Base-by-base conservation (phyloP, 2,329 filamentous ascomycete species). In the Apiospora malaysiana region DNA sequence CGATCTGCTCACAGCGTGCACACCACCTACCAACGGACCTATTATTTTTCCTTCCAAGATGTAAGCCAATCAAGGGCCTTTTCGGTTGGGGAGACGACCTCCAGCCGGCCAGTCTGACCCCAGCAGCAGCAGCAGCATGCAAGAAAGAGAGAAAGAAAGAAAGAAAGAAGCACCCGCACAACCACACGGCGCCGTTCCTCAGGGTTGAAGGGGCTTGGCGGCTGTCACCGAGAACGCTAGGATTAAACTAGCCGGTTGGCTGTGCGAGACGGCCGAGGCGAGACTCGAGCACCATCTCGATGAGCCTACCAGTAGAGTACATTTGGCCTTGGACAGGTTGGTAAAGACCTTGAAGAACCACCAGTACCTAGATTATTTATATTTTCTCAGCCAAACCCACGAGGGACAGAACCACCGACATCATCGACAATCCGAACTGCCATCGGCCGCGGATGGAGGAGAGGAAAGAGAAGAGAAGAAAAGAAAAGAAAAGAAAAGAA, bases 251-350 rank as follows among this genome's bases (percentile, higher is more conserved):
- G 56, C 21, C 56, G 56, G 56, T 63, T 40, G 56, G 56, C 56
- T 63, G 56, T 63, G 56, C 56, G 56, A 63, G 56, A 63, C 27
- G 56, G 56, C 21, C 56, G 56, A n/a, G 56, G 56, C 56, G 56
- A 63, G 56, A 63, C 56, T 40, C 56, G 32, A 63, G 56, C 56
- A 40, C 27, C 56, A 63, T 63, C 56, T 63, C 56, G 56, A 63
- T 63, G 56, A 21, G 21, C 51, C 9, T 32, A 56, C 16, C 32
- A 32, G 32, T 32, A 32, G 3, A 32, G 32, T 32, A 32, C 32
- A n/a, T n/a, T n/a, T n/a, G n/a, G n/a, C n/a, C n/a, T n/a, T 32
- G 32, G 3, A 6, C 49, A 56, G 14, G 49, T 9, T 56, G 25
- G 25, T 32, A 56, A 25, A 32, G 14, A 32, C 2, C 7, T 32